phyloP scores from a whole-genome alignment of 305 asterid species.

The Rubia peregrina region DNA sequence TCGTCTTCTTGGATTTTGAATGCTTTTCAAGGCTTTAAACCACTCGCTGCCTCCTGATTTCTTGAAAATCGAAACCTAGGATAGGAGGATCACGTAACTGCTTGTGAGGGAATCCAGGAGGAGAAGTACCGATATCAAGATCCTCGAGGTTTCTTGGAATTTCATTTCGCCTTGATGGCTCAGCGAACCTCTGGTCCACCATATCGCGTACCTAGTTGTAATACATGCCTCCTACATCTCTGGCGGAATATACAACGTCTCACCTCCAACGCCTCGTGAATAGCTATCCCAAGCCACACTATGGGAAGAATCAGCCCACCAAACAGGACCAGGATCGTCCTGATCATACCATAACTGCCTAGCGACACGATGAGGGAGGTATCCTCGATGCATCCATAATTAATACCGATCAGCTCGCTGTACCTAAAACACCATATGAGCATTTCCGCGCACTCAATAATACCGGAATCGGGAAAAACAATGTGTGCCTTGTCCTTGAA shows the following conservation, averaged over 20 bases:
- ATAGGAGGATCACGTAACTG: neutral
- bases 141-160: neutral
- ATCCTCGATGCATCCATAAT: constrained; percentile 23
- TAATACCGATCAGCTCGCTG: constrained; percentile 29
- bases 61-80: neutral
- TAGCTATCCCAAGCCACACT: constrained; percentile 34
- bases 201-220: constrained; percentile 7
- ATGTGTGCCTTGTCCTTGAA: constrained; percentile 21
- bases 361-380: constrained; percentile 42
- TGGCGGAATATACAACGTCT: constrained; percentile 24
- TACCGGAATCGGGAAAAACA: neutral
- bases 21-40: too few species aligned
- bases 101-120: neutral
- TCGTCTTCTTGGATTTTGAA: too few species aligned
- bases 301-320: constrained; percentile 11
- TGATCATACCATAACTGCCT: constrained; percentile 53
- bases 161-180: too few species aligned
- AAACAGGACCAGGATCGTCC: constrained; percentile 30
- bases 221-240: constrained; percentile 23
- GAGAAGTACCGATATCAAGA: neutral
- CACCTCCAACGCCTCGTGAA: constrained; percentile 22
- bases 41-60: too few species aligned
- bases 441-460: constrained; percentile 14
- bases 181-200: constrained; percentile 9
- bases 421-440: constrained; percentile 26